These are phyloP conservation scores for Mucor velutinosus DNA, from an alignment of 371 early-diverging fungal species.

Conservation along the genomic window DNA sequence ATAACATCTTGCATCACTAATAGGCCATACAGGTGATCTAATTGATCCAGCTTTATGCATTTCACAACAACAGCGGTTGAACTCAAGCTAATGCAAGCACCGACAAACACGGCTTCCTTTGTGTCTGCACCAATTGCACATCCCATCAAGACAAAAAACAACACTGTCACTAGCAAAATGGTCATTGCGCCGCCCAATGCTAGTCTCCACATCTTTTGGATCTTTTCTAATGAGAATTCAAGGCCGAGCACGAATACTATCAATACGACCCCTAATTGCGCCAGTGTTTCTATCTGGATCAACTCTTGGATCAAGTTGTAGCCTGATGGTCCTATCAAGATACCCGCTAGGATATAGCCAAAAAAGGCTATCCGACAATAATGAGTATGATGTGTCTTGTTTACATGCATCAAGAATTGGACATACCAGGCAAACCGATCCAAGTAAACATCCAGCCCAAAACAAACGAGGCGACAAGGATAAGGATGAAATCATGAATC, in stretches of 20 bases:
- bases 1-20: conserved; percentile 65
- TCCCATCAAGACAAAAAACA: conserved; percentile 44
- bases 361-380: conserved; percentile 48
- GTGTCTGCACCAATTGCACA: conserved; percentile 36
- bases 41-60: conserved; percentile 48
- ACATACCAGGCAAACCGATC: conserved; percentile 52
- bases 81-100: conserved; percentile 56
- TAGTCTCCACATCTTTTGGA: conserved; percentile 57
- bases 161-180: conserved; percentile 46
- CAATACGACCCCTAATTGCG: conserved; percentile 61
- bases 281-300: conserved; percentile 59
- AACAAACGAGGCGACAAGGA: conserved; percentile 49
- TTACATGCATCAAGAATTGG: background rate
- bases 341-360: conserved; percentile 66
- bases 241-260: conserved; percentile 65
- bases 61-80: conserved; percentile 62
- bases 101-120: conserved; percentile 57
- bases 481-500: conserved; percentile 58
- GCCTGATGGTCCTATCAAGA: conserved; percentile 54
- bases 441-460: conserved; percentile 50
- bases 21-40: conserved; percentile 53
- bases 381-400: background rate
- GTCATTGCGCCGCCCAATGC: conserved; percentile 54
- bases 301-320: conserved; percentile 56
- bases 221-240: conserved; percentile 60